Percentiles rank a stretch among this genome's conserved stretches.
Evolutionary conservation across 768 basidiomycete species (phyloP).

Genomic region (Podaxis sp.): DNA sequence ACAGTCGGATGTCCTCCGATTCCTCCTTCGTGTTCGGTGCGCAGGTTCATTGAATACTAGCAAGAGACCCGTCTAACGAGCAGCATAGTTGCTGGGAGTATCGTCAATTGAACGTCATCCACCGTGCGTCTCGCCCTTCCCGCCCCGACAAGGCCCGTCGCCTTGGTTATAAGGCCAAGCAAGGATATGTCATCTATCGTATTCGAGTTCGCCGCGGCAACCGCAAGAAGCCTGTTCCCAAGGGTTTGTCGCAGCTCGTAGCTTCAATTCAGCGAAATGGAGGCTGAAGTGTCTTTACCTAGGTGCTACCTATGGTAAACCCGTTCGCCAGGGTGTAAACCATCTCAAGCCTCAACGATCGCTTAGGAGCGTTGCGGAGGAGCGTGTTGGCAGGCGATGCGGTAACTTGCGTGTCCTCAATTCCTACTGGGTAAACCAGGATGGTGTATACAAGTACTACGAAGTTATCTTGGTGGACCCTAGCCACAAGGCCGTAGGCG

Average conservation of each 20-base stretch:
- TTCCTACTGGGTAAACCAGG: slow-evolving; percentile 99
- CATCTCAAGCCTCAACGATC: slow-evolving; percentile 98
- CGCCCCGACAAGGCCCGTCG: slow-evolving; percentile 99
- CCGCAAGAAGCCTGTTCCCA: slow-evolving; percentile 97
- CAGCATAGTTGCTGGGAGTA: slow-evolving; percentile 90
- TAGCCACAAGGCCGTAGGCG: slow-evolving; percentile 84
- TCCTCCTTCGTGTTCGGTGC: slow-evolving; percentile 94
- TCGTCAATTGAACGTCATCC: slow-evolving; percentile 96
- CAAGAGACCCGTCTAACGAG: background rate
- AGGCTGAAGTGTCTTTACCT: background rate
- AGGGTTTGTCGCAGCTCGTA: slow-evolving; percentile 59
- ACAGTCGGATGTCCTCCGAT: slow-evolving; percentile 95
- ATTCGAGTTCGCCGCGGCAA: slow-evolving; percentile 96
- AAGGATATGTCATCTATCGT: slow-evolving; percentile 98
- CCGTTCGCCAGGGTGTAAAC: slow-evolving; percentile 99
- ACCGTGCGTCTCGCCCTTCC: slow-evolving; percentile 96
- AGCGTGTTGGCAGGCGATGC: slow-evolving; percentile 95
- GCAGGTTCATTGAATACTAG: slow-evolving; percentile 23
- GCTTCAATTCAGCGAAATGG: background rate
- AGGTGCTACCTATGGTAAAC: slow-evolving; percentile 99
- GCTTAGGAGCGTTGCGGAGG: slow-evolving; percentile 91
- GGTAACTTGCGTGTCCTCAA: slow-evolving; percentile 96
- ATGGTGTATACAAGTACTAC: slow-evolving; percentile 98
- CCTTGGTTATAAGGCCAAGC: slow-evolving; percentile 99
- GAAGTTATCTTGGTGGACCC: slow-evolving; percentile 99